Percentiles rank a stretch among this genome's conserved stretches.
These are phyloP conservation scores for Candida frijolesensis DNA, from an alignment of 1,139 yeast species.

Conservation along the genomic window DNA sequence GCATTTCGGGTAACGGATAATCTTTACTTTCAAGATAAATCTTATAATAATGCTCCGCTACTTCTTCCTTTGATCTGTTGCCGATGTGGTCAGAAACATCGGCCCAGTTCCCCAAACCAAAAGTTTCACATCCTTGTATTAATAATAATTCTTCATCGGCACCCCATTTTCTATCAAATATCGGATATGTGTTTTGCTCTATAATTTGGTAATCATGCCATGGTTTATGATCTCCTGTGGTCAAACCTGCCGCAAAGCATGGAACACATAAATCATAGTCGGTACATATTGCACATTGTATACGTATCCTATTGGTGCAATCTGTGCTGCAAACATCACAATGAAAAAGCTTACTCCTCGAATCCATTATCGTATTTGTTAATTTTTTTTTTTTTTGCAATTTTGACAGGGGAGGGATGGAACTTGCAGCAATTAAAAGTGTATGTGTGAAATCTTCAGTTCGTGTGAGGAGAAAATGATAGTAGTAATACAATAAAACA, in stretches of 20 bases:
- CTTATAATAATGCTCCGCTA: constrained; percentile 74
- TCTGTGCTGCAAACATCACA: constrained; percentile 96
- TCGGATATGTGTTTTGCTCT: constrained; percentile 94
- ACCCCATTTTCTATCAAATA: constrained; percentile 91
- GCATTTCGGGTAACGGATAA: constrained; percentile 85
- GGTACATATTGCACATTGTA: constrained; percentile 87
- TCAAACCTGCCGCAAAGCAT: constrained; percentile 84
- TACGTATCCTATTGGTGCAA: constrained; percentile 87
- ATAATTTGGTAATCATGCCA: constrained; percentile 91
- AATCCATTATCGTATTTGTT: constrained; percentile 21
- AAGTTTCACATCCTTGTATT: constrained; percentile 88
- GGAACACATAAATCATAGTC: constrained; percentile 97
- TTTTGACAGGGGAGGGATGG: not conserved
- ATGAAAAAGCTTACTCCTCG: constrained; percentile 62
- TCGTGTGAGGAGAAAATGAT: not conserved
- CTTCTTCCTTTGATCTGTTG: constrained; percentile 89
- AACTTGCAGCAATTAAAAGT: not conserved
- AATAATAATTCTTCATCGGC: constrained; percentile 93
- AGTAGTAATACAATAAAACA: constrained; percentile 4
- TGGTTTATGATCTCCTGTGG: constrained; percentile 87
- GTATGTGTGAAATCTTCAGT: not conserved
- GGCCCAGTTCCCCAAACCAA: constrained; percentile 96
- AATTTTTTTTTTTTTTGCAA: constrained; percentile 10
- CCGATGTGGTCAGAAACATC: constrained; percentile 96
- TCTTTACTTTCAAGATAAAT: constrained; percentile 67